These are phyloP conservation scores for Cyberlindnera mrakii DNA, from an alignment of 805 yeast genomes.

Conservation along the genomic window DNA sequence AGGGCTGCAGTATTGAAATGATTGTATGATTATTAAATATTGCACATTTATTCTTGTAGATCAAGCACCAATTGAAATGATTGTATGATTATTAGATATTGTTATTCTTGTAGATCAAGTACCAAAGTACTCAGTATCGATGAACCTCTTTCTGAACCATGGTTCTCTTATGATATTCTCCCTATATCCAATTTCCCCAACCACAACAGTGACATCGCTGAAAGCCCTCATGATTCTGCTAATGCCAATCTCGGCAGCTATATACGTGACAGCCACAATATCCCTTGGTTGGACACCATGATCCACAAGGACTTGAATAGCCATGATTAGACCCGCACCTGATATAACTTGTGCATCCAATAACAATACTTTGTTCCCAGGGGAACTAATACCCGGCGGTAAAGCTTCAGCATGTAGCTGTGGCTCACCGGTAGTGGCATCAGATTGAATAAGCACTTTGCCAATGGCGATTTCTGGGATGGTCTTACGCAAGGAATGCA, in stretches of 20 bases:
- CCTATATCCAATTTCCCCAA: slow-evolving; percentile 55
- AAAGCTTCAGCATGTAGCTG: slow-evolving; percentile 77
- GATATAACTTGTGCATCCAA: slow-evolving; percentile 86
- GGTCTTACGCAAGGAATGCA: slow-evolving; percentile 68
- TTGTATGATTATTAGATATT: neutral
- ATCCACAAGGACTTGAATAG: slow-evolving; percentile 78
- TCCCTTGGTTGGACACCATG: slow-evolving; percentile 60
- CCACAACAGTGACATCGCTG: slow-evolving; percentile 52
- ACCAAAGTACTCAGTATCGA: slow-evolving; percentile 78
- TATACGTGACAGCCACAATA: slow-evolving; percentile 62
- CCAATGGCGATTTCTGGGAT: slow-evolving; percentile 79
- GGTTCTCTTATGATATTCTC: slow-evolving; percentile 43
- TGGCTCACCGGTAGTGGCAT: slow-evolving; percentile 88
- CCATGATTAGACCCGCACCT: slow-evolving; percentile 95
- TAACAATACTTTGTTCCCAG: slow-evolving; percentile 45
- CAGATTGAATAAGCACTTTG: slow-evolving; percentile 81
- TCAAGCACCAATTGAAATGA: slow-evolving; percentile 2
- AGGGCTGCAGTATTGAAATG: slow-evolving; percentile 8
- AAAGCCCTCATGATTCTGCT: slow-evolving; percentile 71
- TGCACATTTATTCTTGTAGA: neutral
- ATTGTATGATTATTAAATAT: neutral
- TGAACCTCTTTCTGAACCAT: slow-evolving; percentile 61
- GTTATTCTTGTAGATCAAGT: slow-evolving; percentile 26
- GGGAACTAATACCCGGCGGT: slow-evolving; percentile 36
- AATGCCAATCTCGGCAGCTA: slow-evolving; percentile 76